phyloP scores from a whole-genome alignment of 2,329 filamentous ascomycete species.

The Teratosphaeria pseudoeucalypti region DNA sequence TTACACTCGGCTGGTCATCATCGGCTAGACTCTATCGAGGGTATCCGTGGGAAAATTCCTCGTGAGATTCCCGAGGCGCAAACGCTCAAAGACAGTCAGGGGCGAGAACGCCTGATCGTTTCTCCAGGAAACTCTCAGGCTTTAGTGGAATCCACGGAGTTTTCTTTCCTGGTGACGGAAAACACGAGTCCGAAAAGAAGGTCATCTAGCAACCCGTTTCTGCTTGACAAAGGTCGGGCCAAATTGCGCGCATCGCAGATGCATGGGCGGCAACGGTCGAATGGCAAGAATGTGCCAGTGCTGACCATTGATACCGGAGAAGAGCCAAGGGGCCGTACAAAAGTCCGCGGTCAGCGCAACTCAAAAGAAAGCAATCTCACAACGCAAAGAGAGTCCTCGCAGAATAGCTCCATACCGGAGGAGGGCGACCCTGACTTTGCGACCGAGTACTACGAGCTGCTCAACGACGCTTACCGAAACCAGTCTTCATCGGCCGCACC shows the following conservation, averaged over 20 bases:
- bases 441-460: slow-evolving; percentile 18
- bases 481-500: background rate
- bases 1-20: background rate
- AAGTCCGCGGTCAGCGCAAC: slow-evolving; percentile 2
- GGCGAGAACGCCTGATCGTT: slow-evolving; percentile 6
- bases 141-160: background rate
- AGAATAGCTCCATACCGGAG: slow-evolving; percentile 1
- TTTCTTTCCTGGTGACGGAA: background rate
- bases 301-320: background rate
- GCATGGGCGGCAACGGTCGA: background rate
- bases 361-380: slow-evolving; percentile 3
- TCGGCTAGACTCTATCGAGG: slow-evolving; percentile 7
- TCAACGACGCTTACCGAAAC: slow-evolving; percentile 8
- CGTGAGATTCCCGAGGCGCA: background rate
- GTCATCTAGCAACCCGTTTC: background rate
- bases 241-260: background rate
- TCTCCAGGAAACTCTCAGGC: background rate
- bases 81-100: slow-evolving; percentile 12
- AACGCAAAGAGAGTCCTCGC: background rate
- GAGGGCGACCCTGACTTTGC: slow-evolving; percentile 3
- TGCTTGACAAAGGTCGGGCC: background rate
- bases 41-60: slow-evolving; percentile 2
- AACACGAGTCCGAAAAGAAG: background rate
- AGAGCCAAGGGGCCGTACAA: background rate
- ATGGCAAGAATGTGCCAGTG: background rate